A percentile compares a stretch with the other conserved stretches of the same genome.
Conservation (phyloP, 2,329 filamentous ascomycete species). For the Alternaria burnsii region DNA sequence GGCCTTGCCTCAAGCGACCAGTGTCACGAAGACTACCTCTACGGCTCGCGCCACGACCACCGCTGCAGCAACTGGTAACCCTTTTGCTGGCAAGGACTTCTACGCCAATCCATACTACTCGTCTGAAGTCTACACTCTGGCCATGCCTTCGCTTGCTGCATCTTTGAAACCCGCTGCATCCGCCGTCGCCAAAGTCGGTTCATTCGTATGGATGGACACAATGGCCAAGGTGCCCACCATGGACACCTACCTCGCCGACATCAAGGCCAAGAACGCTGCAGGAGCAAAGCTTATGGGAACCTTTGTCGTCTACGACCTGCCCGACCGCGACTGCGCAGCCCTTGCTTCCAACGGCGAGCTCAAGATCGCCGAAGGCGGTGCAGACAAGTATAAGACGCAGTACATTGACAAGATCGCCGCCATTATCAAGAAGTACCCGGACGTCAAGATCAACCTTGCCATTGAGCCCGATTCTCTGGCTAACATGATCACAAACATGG, state of each 20-base stretch:
- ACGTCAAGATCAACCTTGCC: constrained; percentile 60
- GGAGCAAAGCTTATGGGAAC: constrained; percentile 60
- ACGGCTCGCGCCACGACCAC: constrained; percentile 23
- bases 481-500: constrained; percentile 69
- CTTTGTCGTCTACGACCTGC: constrained; percentile 70
- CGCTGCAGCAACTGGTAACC: constrained; percentile 54
- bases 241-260: constrained; percentile 58
- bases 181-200: constrained; percentile 60
- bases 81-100: constrained; percentile 59
- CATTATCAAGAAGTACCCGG: constrained; percentile 63
- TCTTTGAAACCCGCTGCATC: constrained; percentile 61
- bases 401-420: constrained; percentile 65
- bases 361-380: constrained; percentile 61
- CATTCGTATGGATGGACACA: constrained; percentile 64
- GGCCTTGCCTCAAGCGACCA: constrained; percentile 34
- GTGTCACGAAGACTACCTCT: constrained; percentile 13
- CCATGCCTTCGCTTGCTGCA: constrained; percentile 68
- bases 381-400: constrained; percentile 58
- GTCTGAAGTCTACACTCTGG: constrained; percentile 62
- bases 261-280: constrained; percentile 57
- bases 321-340: constrained; percentile 70
- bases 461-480: constrained; percentile 60
- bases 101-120: constrained; percentile 64
- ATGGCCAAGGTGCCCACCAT: constrained; percentile 60
- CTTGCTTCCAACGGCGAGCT: constrained; percentile 71